Percentiles rank a stretch among this genome's conserved stretches.
Evolutionary conservation across 495 filamentous ascomycete species (phyloP).

Genomic region (Neurospora terricola): DNA sequence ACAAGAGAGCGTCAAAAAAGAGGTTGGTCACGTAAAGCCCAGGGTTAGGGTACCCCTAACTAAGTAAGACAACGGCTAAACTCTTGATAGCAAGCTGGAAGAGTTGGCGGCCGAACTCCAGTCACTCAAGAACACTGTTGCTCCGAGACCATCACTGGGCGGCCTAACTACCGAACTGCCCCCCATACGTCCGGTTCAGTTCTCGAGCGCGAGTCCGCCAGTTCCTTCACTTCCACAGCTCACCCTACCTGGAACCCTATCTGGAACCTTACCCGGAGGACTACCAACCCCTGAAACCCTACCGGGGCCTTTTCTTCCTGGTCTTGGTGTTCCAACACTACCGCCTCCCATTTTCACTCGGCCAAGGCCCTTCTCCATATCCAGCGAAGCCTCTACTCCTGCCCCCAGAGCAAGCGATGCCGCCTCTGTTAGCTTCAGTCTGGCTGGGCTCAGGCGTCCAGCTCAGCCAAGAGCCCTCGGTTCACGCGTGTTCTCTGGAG

Average conservation of each 20-base stretch:
- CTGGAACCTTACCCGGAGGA: background rate
- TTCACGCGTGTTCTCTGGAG: slow-evolving; percentile 35
- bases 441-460: slow-evolving; percentile 5
- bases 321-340: slow-evolving; percentile 1
- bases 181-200: slow-evolving; percentile 6
- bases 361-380: slow-evolving; percentile 4
- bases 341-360: slow-evolving; percentile 9
- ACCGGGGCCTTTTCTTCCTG: slow-evolving; percentile 2
- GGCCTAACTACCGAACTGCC: slow-evolving; percentile 5
- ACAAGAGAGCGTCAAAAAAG: slow-evolving; percentile 33
- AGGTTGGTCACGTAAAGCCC: slow-evolving; percentile 19
- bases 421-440: background rate
- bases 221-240: background rate
- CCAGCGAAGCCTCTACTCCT: slow-evolving; percentile 5
- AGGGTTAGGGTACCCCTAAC: background rate
- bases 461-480: slow-evolving; percentile 30
- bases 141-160: slow-evolving; percentile 6
- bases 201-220: slow-evolving; percentile 1
- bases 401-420: slow-evolving; percentile 8
- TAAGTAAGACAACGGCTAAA: background rate
- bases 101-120: slow-evolving; percentile 35
- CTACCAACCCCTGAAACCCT: background rate
- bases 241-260: background rate
- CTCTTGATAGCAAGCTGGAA: slow-evolving; percentile 28
- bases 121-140: slow-evolving; percentile 35